Base-by-base conservation (phyloP, 73 alveolate genomes). In the Paramecium tetraurelia region DNA sequence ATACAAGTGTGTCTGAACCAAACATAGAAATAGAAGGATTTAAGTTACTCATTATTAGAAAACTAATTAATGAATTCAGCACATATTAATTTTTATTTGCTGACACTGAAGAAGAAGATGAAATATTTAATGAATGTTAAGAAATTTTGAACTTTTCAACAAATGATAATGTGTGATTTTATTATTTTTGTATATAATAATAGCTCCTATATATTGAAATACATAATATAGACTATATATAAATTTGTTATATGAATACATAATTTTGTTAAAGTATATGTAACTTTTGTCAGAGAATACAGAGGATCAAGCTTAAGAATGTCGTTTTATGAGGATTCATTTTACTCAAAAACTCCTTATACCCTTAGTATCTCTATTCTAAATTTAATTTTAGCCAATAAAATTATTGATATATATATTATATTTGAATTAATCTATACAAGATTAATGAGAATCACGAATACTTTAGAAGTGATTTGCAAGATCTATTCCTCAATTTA, bases 61-160 rank as follows among this genome's bases (percentile, higher is more conserved):
- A 72, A 72, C 35, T 72, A 9, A 20, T 72, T 4, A 38, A 72
- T 29, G 86, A 72, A 8, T 72, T 72, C 21, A 21, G 21, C n/a
- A 72, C 38, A 14, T 36, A 36, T 72, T 38, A 35, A 20, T 72
- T 72, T 16, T 18, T 72, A 16, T 72, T 72, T 72, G 59, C 38
- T 31, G 86, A 72, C 18, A 72, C 86, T 29, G 57, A 72, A 40
- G 86, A 72, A 72, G 86, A 72, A 72, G 86, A 72, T 72, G 63
- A 72, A 10, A 11, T 72, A 72, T 29, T 72, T 31, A 72, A 72
- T 36, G 86, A 72, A 72, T 72, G 46, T 63, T 63, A 63, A 63
- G 18, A 63, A 27, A 63, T 63, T 7, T 53, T 53, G 14, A 53
- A 18, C n/a, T 53, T 53, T 18, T 18, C 69, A 18, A 53, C 35